Evolutionary conservation across 306 rosid genomes (phyloP).

Genomic region (Heteromeles arbutifolia): DNA sequence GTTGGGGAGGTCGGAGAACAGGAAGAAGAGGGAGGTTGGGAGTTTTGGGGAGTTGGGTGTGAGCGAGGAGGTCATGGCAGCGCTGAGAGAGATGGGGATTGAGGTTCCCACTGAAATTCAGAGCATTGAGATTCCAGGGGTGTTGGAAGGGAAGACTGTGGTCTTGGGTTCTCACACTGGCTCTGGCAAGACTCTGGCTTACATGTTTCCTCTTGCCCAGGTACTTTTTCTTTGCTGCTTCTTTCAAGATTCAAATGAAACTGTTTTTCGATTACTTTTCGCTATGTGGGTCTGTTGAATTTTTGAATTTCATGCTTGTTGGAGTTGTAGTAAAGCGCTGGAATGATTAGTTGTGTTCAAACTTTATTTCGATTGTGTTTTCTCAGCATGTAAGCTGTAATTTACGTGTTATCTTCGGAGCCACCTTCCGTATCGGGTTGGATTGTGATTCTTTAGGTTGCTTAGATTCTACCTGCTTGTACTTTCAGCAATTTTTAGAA

Average conservation of each 20-base stretch:
- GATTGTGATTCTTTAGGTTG: not conserved
- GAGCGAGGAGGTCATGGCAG: constrained; percentile 69
- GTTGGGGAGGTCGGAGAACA: constrained; percentile 19
- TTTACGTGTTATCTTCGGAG: not conserved
- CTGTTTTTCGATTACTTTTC: not conserved
- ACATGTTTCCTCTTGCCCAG: constrained; percentile 92
- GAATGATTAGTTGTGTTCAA: not conserved
- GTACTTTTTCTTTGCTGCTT: constrained; percentile 20
- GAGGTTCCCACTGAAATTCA: constrained; percentile 90
- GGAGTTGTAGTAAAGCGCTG: not conserved
- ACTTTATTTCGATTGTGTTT: not conserved
- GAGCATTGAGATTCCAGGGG: constrained; percentile 79
- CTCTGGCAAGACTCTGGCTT: constrained; percentile 93
- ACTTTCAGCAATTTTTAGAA: not conserved
- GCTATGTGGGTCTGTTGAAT: not conserved
- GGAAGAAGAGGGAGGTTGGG: constrained; percentile 35
- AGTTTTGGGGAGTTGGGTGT: constrained; percentile 70
- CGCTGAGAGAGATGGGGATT: constrained; percentile 69
- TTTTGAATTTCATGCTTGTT: not conserved
- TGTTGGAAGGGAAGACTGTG: constrained; percentile 70
- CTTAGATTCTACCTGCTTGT: not conserved
- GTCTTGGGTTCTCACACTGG: constrained; percentile 98
- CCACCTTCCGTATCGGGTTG: not conserved
- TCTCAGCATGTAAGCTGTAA: not conserved
- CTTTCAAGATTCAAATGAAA: not conserved